Evolutionary conservation across 768 basidiomycete species (phyloP), one percentile per base, ranked within the genome.

Genomic region (Collybiopsis luxurians): DNA sequence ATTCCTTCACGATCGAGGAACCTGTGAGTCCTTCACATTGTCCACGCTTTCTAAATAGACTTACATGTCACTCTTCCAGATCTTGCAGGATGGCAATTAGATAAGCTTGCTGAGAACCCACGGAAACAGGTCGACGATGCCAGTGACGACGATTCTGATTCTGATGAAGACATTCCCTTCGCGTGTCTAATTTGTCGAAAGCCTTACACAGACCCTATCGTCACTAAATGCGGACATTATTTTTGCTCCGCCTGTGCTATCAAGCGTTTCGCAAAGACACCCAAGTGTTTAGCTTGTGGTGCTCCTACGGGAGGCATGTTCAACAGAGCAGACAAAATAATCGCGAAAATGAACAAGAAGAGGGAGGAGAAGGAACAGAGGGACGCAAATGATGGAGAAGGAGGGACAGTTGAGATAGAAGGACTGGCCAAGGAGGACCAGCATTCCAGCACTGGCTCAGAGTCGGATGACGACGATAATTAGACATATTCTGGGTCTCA

Each of bases 161-260:
- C 83, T 38, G 87, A 86, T 62, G 90, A 93, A 68, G 94, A 95
- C 69, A 82, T 98, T 50, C 97, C 97, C 4, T 99, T 98, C 70
- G 96, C 97, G n/a, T 99, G 97, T 73, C 81, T 98, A 64, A 89
- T 99, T 61, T 98, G 97, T 71, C 86, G 96, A 57, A 89, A 97
- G 66, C 88, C 86, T 53, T 98, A 95, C 73, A 95, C 89, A 12
- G 93, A 97, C 64, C 96, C 97, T 17, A 84, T 99, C 58, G 93
- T 93, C 48, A 98, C 97, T 39, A 89, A 92, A 53, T 99, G 97
- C 72, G 92, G 90, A 3, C 97, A 98, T 71, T 98, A 96, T 74
- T 98, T 92, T 70, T 96, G 95, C 71, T 91, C 90, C 48, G 81
- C 88, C 42, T 98, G 97, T 69, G 97, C 97, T 26, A 94, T 98